Percentiles rank a stretch among this genome's conserved stretches.
These are phyloP conservation scores for Suhomyces pyralidae DNA, from an alignment of 805 yeast genomes.

Conservation along the genomic window DNA sequence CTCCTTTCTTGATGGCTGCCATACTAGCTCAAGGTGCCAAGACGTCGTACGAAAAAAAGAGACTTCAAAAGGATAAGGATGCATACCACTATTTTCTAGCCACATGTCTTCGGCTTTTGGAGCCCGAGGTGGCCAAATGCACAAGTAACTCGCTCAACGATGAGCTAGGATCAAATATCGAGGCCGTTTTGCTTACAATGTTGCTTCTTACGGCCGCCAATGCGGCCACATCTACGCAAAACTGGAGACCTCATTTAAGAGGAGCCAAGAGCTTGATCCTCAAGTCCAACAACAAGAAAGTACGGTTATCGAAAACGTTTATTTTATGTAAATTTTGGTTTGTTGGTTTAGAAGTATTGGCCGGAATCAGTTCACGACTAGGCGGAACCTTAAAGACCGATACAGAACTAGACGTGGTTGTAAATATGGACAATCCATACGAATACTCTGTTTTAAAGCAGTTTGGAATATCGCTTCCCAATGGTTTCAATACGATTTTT, in stretches of 20 bases:
- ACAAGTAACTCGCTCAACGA: slow-evolving; percentile 15
- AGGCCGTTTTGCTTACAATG: slow-evolving; percentile 62
- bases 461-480: slow-evolving; percentile 38
- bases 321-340: slow-evolving; percentile 58
- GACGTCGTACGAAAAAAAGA: slow-evolving; percentile 41
- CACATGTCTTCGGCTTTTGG: slow-evolving; percentile 55
- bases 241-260: slow-evolving; percentile 61
- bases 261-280: slow-evolving; percentile 52
- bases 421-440: slow-evolving; percentile 21
- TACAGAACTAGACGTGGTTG: slow-evolving; percentile 40
- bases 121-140: slow-evolving; percentile 32
- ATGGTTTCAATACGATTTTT: slow-evolving; percentile 46
- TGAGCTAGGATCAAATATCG: slow-evolving; percentile 45
- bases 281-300: slow-evolving; percentile 11
- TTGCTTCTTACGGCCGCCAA: slow-evolving; percentile 59
- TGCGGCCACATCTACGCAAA: slow-evolving; percentile 48
- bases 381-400: slow-evolving; percentile 52
- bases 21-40: slow-evolving; percentile 70
- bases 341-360: slow-evolving; percentile 50
- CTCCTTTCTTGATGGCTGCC: slow-evolving; percentile 61
- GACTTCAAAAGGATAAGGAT: slow-evolving; percentile 52
- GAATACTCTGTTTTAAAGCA: slow-evolving; percentile 35
- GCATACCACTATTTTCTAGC: slow-evolving; percentile 64
- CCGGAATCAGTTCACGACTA: slow-evolving; percentile 49
- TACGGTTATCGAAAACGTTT: slow-evolving; percentile 34